Conservation (phyloP, 2,329 filamentous ascomycete genomes). For the Zymoseptoria crescenta region DNA sequence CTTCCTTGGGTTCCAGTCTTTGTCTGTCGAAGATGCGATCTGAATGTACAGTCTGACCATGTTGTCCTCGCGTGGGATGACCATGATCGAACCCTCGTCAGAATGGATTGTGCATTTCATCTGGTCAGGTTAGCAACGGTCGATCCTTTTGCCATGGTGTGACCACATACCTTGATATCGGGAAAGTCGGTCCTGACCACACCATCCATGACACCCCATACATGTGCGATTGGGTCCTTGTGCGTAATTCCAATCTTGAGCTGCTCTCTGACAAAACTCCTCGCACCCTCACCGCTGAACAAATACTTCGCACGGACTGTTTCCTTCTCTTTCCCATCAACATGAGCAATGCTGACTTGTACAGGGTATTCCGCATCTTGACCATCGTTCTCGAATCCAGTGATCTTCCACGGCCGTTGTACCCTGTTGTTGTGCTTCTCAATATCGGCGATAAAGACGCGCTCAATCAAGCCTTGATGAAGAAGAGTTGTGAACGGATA, state of each 20-base stretch:
- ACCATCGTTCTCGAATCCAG: slow-evolving; percentile 53
- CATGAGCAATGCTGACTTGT: slow-evolving; percentile 65
- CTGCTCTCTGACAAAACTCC: slow-evolving; percentile 53
- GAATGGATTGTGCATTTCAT: slow-evolving; percentile 63
- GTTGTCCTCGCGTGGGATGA: slow-evolving; percentile 49
- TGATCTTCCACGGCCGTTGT: slow-evolving; percentile 55
- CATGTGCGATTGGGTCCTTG: slow-evolving; percentile 56
- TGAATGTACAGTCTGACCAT: slow-evolving; percentile 52
- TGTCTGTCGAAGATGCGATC: slow-evolving; percentile 54
- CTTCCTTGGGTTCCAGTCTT: slow-evolving; percentile 55
- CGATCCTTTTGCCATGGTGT: background rate
- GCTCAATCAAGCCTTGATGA: slow-evolving; percentile 56
- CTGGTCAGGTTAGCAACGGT: slow-evolving; percentile 27
- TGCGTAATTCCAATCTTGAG: slow-evolving; percentile 59
- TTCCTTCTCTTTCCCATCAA: slow-evolving; percentile 63
- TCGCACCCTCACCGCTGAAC: slow-evolving; percentile 56
- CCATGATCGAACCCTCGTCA: slow-evolving; percentile 56
- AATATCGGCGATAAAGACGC: slow-evolving; percentile 54
- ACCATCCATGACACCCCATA: slow-evolving; percentile 62
- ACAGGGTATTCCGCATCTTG: slow-evolving; percentile 66
- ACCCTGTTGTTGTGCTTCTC: slow-evolving; percentile 50
- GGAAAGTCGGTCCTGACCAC: slow-evolving; percentile 57
- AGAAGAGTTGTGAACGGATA: slow-evolving; percentile 57
- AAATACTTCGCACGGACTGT: slow-evolving; percentile 56
- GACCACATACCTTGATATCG: slow-evolving; percentile 46